A percentile compares a stretch with the other conserved stretches of the same genome.
Conservation (phyloP, 306 rosid genomes). For the Aeschynomene evenia region DNA sequence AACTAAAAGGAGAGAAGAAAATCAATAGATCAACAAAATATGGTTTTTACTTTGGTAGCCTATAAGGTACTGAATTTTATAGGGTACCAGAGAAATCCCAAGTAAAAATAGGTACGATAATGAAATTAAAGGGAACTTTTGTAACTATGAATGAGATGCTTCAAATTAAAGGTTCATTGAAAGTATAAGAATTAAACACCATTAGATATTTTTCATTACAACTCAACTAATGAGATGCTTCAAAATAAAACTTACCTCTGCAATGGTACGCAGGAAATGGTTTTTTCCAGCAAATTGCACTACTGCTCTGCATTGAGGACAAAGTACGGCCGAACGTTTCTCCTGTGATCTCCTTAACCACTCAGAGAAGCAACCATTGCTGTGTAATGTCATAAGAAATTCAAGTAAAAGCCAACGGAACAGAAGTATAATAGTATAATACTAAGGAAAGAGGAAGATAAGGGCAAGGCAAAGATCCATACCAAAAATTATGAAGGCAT, state of each 20-base stretch:
- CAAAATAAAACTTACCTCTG: constrained; percentile 45
- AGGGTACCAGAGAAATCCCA: no score
- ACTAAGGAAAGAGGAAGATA: background rate
- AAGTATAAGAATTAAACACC: background rate
- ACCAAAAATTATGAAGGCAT: constrained; percentile 94
- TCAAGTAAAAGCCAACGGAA: constrained; percentile 31
- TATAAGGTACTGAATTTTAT: no score
- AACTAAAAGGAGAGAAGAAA: constrained; percentile 27
- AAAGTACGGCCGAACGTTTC: constrained; percentile 65
- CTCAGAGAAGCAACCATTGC: constrained; percentile 97
- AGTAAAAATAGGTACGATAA: background rate
- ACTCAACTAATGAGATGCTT: constrained; percentile 18
- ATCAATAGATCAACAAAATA: constrained; percentile 8
- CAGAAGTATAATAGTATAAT: background rate
- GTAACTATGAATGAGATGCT: background rate
- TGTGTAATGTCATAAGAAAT: constrained; percentile 47
- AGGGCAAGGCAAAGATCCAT: constrained; percentile 26
- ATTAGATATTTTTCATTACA: background rate
- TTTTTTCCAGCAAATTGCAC: constrained; percentile 89
- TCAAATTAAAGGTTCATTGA: background rate
- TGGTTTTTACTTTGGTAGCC: no score
- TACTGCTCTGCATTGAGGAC: constrained; percentile 93
- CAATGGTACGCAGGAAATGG: constrained; percentile 71
- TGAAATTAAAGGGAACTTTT: constrained; percentile 1
- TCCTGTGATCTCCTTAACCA: constrained; percentile 81